Conservation (phyloP, 169 alveolate species). For the Eimeria sp. region DNA sequence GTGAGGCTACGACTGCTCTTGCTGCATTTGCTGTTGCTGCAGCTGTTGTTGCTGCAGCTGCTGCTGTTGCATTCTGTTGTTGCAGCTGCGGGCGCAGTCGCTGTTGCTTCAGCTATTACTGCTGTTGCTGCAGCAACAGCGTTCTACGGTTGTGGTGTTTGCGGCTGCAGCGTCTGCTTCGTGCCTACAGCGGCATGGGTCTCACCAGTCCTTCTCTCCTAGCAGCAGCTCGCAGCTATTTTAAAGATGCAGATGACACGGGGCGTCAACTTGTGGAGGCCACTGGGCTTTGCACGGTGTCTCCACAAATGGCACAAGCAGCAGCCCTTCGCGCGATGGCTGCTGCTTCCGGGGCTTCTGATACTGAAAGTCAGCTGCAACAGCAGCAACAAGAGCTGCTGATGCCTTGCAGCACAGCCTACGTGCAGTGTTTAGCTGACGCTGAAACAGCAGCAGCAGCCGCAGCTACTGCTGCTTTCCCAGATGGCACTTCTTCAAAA, state of each 20-base stretch:
- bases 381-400: constrained; percentile 29
- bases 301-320: constrained; percentile 32
- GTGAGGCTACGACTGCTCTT: background rate
- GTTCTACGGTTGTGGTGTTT: background rate
- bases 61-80: background rate
- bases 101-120: constrained; percentile 4
- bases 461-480: constrained; percentile 9
- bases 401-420: constrained; percentile 41
- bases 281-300: constrained; percentile 12
- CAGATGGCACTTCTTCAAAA: background rate
- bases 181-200: constrained; percentile 53
- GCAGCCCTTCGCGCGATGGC: constrained; percentile 32
- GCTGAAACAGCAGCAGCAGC: constrained; percentile 61
- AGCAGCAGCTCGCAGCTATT: constrained; percentile 61
- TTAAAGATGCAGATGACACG: background rate
- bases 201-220: constrained; percentile 43
- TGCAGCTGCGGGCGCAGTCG: background rate
- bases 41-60: background rate
- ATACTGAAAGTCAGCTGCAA: background rate
- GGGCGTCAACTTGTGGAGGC: background rate
- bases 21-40: background rate
- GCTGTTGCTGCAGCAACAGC: background rate
- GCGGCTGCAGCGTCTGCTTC: constrained; percentile 67
- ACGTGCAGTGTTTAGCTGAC: constrained; percentile 27
- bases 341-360: background rate